phyloP scores from a whole-genome alignment of 495 filamentous ascomycete genomes.

The Penicillium verhagenii region DNA sequence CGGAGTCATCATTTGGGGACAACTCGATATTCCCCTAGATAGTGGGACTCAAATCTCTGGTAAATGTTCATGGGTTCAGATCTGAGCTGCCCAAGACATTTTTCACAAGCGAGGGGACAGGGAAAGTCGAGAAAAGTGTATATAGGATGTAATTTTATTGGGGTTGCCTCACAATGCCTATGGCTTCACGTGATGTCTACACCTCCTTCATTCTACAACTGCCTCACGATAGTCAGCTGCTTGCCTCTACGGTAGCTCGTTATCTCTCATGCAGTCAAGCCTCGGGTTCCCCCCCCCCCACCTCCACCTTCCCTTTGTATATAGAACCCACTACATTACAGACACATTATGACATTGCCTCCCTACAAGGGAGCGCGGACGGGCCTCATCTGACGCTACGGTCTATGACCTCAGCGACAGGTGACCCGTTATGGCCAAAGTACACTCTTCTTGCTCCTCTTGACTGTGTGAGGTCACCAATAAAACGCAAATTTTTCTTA shows the following conservation, averaged over 20 bases:
- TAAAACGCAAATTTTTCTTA: no score
- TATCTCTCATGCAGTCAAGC: slow-evolving; percentile 9
- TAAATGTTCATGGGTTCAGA: slow-evolving; percentile 5
- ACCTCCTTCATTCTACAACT: slow-evolving; percentile 7
- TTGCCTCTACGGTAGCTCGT: slow-evolving; percentile 10
- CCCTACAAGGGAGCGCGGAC: slow-evolving; percentile 15
- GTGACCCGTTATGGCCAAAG: slow-evolving; percentile 10
- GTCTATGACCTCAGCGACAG: slow-evolving; percentile 9
- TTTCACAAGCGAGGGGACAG: not conserved
- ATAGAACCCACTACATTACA: slow-evolving; percentile 16
- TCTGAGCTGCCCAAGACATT: not conserved
- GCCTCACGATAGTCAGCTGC: slow-evolving; percentile 9
- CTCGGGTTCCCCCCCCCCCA: slow-evolving; percentile 10
- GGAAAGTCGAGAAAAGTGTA: no score
- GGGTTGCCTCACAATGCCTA: slow-evolving; percentile 3
- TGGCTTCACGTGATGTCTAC: slow-evolving; percentile 7
- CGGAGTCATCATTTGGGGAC: slow-evolving; percentile 3
- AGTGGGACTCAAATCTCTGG: slow-evolving; percentile 2
- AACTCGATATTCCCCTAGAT: slow-evolving; percentile 2
- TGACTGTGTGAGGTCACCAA: slow-evolving; percentile 10
- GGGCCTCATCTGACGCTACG: slow-evolving; percentile 11
- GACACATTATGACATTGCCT: slow-evolving; percentile 14
- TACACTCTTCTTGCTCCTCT: slow-evolving; percentile 3
- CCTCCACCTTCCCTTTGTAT: slow-evolving; percentile 12
- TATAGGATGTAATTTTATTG: slow-evolving; percentile 9